Conservation (phyloP, 106 monocot species). For the Dactylorhiza incarnata region DNA sequence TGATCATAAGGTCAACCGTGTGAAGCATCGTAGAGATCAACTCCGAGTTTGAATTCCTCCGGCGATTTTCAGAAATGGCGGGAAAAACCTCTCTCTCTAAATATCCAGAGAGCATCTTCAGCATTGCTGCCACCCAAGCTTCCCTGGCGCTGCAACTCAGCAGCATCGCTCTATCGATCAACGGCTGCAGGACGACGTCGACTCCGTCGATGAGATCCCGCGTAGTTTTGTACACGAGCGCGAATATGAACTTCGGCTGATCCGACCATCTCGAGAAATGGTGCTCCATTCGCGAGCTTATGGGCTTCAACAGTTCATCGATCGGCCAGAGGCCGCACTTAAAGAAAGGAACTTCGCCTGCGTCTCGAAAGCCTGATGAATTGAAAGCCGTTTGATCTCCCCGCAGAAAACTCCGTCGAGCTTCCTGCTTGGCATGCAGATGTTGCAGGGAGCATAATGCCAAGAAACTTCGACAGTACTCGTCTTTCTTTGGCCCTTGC, state of each 20-base stretch:
- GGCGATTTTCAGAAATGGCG: conserved; percentile 24
- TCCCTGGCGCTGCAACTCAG: conserved; percentile 62
- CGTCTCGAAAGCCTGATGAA: conserved; percentile 3
- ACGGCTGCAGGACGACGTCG: conserved; percentile 64
- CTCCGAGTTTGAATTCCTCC: conserved; percentile 20
- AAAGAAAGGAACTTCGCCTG: conserved; percentile 7
- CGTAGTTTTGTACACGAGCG: conserved; percentile 56
- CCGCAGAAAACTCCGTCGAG: conserved; percentile 4
- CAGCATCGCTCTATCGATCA: conserved; percentile 63
- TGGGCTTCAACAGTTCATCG: conserved; percentile 55
- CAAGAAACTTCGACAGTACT: conserved; percentile 48
- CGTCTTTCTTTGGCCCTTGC: conserved; percentile 43
- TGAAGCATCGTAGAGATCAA: conserved; percentile 43
- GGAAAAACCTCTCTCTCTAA: conserved; percentile 44
- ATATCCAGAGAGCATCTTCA: conserved; percentile 43
- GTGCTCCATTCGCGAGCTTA: conserved; percentile 53
- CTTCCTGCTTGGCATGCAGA: conserved; percentile 24
- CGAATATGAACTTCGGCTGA: conserved; percentile 69
- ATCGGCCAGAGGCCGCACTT: conserved; percentile 49
- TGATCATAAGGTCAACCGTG: conserved; percentile 58
- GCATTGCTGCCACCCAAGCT: conserved; percentile 65
- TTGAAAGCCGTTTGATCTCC: conserved; percentile 6
- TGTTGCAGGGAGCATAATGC: conserved; percentile 63
- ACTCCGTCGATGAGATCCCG: conserved; percentile 56
- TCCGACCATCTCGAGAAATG: conserved; percentile 67